Base-by-base conservation (phyloP, 108 stramenopile species). In the Fistulifera solaris region DNA sequence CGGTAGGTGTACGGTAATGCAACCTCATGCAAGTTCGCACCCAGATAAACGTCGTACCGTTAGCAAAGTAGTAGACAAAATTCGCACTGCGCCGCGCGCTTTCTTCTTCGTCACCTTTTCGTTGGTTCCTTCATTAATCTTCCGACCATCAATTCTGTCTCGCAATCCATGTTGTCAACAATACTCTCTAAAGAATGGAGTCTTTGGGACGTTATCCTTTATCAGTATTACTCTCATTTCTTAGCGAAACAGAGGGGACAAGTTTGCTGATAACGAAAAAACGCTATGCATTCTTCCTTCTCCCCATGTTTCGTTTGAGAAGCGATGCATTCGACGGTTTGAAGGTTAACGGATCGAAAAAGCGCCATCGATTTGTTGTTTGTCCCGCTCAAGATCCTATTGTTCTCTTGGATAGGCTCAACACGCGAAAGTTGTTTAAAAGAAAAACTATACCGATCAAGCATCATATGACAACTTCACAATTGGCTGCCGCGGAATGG, bases 371-470 rank as follows among this genome's bases (percentile, higher is more conserved):
- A 13, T 88, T 78, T 58, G 15, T 71, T 6, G 72, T 65, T 12
- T 55, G 65, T 39, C 86, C 86, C 3, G 76, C 80, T 14, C 82
- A 85, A 57, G 82, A 86, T 72, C 75, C 89, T 10, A 27, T 47
- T 6, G 65, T 68, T 1, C 56, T 83, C 27, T 63, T 90, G 45
- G 80, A 77, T 61, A 69, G 83, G 56, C 65, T 84, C 38, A 90
- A 90, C 50, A 86, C 83, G 6, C 56, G 80, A 16, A 61, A 81
- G 52, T 71, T 80, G 58, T 58, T 63, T 49, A n/a, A 50, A 52
- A 57, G 61, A 42, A 18, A 19, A 40, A 60, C 72, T 49, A 38
- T 54, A 22, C 47, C 63, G 54, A 67, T 69, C 59, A 72, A 74
- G 67, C 11, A 52, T 15, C 31, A 38, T 7, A 38, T 38, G 26